These are phyloP conservation scores for Paramyrothecium roridum DNA, from an alignment of 2,329 filamentous ascomycete species.

Conservation along the genomic window DNA sequence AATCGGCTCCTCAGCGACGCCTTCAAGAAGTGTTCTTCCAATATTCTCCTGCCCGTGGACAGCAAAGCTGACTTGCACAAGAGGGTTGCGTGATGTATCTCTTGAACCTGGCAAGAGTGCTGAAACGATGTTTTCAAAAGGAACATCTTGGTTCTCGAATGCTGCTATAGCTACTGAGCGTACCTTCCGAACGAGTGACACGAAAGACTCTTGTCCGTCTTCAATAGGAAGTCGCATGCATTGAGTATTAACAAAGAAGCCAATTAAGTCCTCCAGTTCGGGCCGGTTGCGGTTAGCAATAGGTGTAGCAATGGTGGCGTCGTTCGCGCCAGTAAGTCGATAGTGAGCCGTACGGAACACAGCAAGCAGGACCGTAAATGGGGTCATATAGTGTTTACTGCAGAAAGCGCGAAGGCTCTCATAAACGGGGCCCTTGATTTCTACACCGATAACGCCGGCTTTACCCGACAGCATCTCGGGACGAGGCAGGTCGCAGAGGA, in stretches of 20 bases:
- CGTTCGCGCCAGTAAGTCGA: constrained; percentile 8
- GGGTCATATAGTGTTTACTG: neutral
- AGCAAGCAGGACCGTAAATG: constrained; percentile 8
- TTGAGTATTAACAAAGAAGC: constrained; percentile 15
- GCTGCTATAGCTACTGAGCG: constrained; percentile 4
- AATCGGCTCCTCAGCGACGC: constrained; percentile 2
- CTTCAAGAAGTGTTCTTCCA: constrained; percentile 4
- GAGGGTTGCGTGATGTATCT: constrained; percentile 7
- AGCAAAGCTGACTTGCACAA: constrained; percentile 8
- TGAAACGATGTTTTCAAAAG: constrained; percentile 10
- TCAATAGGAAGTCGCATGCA: constrained; percentile 9
- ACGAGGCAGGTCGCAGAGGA: neutral
- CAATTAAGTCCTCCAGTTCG: constrained; percentile 9
- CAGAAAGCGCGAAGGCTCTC: constrained; percentile 2
- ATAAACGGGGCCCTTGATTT: neutral
- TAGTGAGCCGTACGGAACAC: constrained; percentile 11
- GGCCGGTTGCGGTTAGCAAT: constrained; percentile 7
- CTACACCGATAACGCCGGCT: constrained; percentile 1
- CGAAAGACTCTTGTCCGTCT: constrained; percentile 4
- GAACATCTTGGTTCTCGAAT: constrained; percentile 13
- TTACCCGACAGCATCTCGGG: neutral
- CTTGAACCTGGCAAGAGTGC: neutral
- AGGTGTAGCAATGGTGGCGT: constrained; percentile 9
- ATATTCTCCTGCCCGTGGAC: constrained; percentile 6
- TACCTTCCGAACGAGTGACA: constrained; percentile 8